Percentiles rank a stretch among this genome's conserved stretches.
Evolutionary conservation across 306 rosid species (phyloP).

Genomic region (Trifolium subterraneum): DNA sequence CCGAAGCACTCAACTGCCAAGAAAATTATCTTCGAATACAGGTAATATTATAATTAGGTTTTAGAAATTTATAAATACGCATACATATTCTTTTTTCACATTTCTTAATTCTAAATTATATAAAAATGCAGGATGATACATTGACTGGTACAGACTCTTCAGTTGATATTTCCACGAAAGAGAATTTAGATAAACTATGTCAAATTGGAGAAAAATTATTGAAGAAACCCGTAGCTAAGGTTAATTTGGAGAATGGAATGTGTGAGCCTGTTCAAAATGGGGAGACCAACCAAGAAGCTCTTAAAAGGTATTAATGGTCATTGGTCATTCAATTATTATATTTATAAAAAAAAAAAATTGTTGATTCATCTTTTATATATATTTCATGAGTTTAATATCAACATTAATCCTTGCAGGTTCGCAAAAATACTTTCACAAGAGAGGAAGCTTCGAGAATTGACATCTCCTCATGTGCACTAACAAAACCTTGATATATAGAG

Average conservation of each 20-base stretch:
- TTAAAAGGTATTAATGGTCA: constrained; percentile 34
- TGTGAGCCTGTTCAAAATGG: constrained; percentile 22
- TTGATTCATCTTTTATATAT: neutral
- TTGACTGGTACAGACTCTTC: constrained; percentile 45
- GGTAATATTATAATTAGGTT: constrained; percentile 29
- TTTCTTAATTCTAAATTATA: no score
- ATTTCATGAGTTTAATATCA: neutral
- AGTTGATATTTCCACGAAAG: constrained; percentile 45
- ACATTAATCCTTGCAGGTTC: constrained; percentile 45
- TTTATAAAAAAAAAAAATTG: neutral
- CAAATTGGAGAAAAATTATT: constrained; percentile 48
- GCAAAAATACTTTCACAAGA: constrained; percentile 60
- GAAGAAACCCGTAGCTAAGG: constrained; percentile 48
- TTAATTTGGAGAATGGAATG: constrained; percentile 42
- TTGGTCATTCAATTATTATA: neutral
- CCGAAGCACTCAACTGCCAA: constrained; percentile 42
- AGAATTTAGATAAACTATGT: constrained; percentile 43
- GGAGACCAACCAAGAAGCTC: constrained; percentile 52
- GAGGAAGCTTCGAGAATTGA: constrained; percentile 52
- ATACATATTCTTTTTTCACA: no score
- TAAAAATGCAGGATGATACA: constrained; percentile 48
- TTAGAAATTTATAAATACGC: no score
- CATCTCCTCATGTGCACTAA: constrained; percentile 52
- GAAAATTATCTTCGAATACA: constrained; percentile 50
- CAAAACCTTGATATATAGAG: neutral